Evolutionary conservation across 345 rosid species (phyloP), one percentile per base, ranked within the genome.

Genomic region (Pugionium cornutum): DNA sequence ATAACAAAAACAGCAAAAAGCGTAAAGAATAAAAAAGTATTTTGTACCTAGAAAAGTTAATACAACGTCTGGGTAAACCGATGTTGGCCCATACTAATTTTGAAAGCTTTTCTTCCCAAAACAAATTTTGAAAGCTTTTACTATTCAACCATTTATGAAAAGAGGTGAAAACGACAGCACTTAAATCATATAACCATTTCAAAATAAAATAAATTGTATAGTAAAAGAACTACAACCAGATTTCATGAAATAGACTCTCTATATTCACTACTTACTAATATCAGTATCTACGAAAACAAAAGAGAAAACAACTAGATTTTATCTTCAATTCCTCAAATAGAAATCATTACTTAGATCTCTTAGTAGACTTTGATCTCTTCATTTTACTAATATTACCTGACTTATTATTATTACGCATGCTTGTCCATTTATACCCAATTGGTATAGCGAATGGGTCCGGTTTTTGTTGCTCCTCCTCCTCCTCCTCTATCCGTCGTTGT

Each of bases 381-480:
- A 83, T 50, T 69, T 83, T 84, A 40, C 74, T 70, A 59, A 41
- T 33, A 66, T 35, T 45, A 69, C 74, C 53, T 0, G 89, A 66
- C 73, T 86, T 84, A 10, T 70, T 82, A 37, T 75, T 83, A 6
- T 74, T 76, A 40, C 10, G 66, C 58, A 80, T 74, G 57, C 81
- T 82, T 10, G 84, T 75, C 97, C 95, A 90, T 6, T 76, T 74
- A 71, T 95, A 95, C 57, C 88, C 99, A 71, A 66, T 66, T 2
- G 99, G 96, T 58, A 94, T 94, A 25, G 75, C 91, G 59, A 95
- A 95, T 4, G 97, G 96, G 51, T 95, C 97, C 0, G 62, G 30
- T 7, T 62, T 74, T 49, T 78, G 76, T 5, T 68, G 9, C 25
- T 68, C 56, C 5, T 68, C 77, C 42, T 67, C 57, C 7, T 68